Conservation (phyloP, 805 yeast species). For the Candida ascalaphidarum region DNA sequence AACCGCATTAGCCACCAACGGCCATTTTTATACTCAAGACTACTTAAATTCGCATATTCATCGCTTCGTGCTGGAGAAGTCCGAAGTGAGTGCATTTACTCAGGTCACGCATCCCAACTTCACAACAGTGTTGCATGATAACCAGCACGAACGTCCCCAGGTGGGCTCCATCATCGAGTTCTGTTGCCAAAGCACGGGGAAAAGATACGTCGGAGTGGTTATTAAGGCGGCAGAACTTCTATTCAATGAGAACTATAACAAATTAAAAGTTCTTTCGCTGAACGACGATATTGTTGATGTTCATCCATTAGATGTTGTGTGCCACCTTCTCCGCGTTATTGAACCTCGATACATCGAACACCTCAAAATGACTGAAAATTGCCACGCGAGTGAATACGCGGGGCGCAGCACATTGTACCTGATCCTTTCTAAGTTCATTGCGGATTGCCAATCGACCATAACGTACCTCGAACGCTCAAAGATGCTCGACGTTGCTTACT, state of each 20-base stretch:
- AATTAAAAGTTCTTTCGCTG: constrained; percentile 21
- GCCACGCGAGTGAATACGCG: constrained; percentile 10
- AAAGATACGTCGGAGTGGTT: constrained; percentile 27
- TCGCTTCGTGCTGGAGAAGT: too few species aligned
- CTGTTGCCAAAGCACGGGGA: constrained; percentile 7
- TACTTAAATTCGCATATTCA: too few species aligned
- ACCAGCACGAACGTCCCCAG: constrained; percentile 9
- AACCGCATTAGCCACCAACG: too few species aligned
- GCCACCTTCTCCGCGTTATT: constrained; percentile 20
- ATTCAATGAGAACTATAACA: constrained; percentile 25
- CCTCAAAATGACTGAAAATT: constrained; percentile 10
- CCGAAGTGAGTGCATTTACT: too few species aligned
- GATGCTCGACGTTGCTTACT: too few species aligned
- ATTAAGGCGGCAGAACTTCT: constrained; percentile 18
- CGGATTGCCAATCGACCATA: too few species aligned
- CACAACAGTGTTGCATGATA: too few species aligned
- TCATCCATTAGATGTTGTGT: constrained; percentile 18
- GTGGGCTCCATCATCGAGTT: constrained; percentile 35
- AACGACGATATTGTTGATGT: constrained; percentile 21
- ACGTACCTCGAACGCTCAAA: too few species aligned
- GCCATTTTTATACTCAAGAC: too few species aligned
- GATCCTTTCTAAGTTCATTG: too few species aligned
- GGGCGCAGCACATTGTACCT: constrained; percentile 13
- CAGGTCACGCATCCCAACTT: too few species aligned
- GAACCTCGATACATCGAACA: constrained; percentile 10